Base-by-base conservation (phyloP, 768 basidiomycete species). In the Trametes maxima region DNA sequence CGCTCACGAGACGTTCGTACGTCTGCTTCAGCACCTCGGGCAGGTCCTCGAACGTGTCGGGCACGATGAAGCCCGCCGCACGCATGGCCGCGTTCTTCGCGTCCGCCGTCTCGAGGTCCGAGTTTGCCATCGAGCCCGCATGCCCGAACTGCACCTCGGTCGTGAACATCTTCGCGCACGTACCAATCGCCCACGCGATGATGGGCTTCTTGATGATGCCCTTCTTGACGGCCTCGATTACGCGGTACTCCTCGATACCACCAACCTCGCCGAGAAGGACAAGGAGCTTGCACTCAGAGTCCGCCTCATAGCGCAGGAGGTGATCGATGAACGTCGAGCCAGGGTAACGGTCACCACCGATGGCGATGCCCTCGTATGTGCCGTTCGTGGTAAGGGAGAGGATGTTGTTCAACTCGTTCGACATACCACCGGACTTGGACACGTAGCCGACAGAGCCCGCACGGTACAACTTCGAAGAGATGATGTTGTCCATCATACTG, bases 401-500 rank as follows among this genome's bases (percentile, higher is more conserved):
- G 75, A 99, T 99, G 83, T 98, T 99, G 90, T 99, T 98, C 71
- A 99, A 82, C 78, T 99, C 96, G 81, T 98, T 98, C 70, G 96
- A 98, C 96, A 99, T 99, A 76, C 96, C 96, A 68, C 96, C 96
- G 8, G 95, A 98, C 81, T 99, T 99, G 76, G 94, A 97, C 73
- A 99, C 96, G 77, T 98, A 99, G 71, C 95, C 96, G 69, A 99
- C 92, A 13, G 95, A 94, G 58, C 96, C 96, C 25, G 95, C 81
- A 70, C 95, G 94, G 85, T 98, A 99, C 64, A 99, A 90, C 82
- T 98, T 99, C 64, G 94, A 96, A 7, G 95, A 81, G 72, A 98
- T 97, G 79, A 98, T 95, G 83, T 98, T 99, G 82, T 99, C 96
- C 95, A 98, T 97, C 96, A 98, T 98, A 72, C 93, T 89, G 62